phyloP scores from a whole-genome alignment of 2,329 filamentous ascomycete species.

The Phialocephala subalpina region DNA sequence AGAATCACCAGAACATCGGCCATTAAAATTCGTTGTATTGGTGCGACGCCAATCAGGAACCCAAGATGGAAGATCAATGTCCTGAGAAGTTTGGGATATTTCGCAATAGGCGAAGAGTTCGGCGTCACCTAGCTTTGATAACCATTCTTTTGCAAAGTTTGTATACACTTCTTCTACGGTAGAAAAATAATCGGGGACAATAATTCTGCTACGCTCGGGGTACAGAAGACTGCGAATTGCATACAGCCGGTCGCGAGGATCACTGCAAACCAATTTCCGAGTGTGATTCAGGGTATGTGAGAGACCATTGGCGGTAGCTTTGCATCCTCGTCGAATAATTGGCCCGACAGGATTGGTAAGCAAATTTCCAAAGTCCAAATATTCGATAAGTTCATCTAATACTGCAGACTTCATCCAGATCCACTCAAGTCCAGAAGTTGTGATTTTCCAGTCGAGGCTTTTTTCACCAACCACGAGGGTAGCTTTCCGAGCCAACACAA shows the following conservation, averaged over 20 bases:
- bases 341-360: background rate
- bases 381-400: background rate
- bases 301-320: background rate
- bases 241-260: slow-evolving; percentile 18
- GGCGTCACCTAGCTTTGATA: background rate
- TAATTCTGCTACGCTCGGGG: background rate
- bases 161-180: background rate
- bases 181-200: slow-evolving; percentile 16
- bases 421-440: slow-evolving; percentile 10
- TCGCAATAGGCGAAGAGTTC: slow-evolving; percentile 2
- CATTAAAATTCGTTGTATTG: background rate
- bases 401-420: background rate
- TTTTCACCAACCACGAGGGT: slow-evolving; percentile 9
- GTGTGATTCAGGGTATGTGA: background rate
- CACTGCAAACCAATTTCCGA: background rate
- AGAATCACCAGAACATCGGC: background rate
- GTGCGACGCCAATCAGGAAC: slow-evolving; percentile 11
- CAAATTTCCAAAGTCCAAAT: background rate
- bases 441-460: slow-evolving; percentile 17
- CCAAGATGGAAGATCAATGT: slow-evolving; percentile 17
- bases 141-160: slow-evolving; percentile 7
- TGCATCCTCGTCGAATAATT: background rate
- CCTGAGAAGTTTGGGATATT: background rate
- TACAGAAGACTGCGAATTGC: slow-evolving; percentile 7
- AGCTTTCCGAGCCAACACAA: slow-evolving; percentile 19